Evolutionary conservation across 345 rosid genomes (phyloP), one percentile per base, ranked within the genome.

Genomic region (Eucalyptus pauciflora): DNA sequence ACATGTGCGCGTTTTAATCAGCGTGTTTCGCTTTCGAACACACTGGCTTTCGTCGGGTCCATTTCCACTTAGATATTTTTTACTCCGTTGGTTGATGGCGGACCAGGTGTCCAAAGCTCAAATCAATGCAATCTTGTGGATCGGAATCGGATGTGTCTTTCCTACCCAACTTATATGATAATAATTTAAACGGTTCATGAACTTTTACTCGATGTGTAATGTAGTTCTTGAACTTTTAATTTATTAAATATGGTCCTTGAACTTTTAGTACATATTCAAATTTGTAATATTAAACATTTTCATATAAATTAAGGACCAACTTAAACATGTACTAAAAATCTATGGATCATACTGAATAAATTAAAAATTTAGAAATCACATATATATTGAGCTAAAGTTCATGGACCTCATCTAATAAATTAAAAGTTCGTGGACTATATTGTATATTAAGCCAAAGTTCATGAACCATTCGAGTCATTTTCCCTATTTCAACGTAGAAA

Each of bases 221-320:
- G 25, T 52, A 5, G 58, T 52, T 52, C 1, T 0, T 20, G 25
- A 20, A 52, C 0, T 52, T 52, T 52, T 52, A 52, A 52, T 52
- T 52, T 52, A 52, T 52, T 52, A 10, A 8, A 0, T 52, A 8
- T 20, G 0, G 0, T 0, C 1, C 0, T 52, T 52, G 3, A 52
- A 52, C 25, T 52, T 18, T 52, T 52, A 52, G 58, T 52, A 52
- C 0, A 52, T 52, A 0, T 52, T 52, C 10, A 52, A 52, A 52
- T 20, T 52, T 1, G 0, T 52, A 52, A 52, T 2, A 52, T 52
- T 52, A 52, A 52, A 52, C 58, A 52, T 20, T 52, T 52, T 3
- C 58, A 52, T 52, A 52, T 52, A 20, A 52, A 52, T 52, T 52
- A 20, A 52, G 1, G 25, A 20, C 0, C 1, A 10, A 52, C 58